Evolutionary conservation across 1,284 basidiomycete genomes (phyloP).

Genomic region (Anthracocystis setariae): DNA sequence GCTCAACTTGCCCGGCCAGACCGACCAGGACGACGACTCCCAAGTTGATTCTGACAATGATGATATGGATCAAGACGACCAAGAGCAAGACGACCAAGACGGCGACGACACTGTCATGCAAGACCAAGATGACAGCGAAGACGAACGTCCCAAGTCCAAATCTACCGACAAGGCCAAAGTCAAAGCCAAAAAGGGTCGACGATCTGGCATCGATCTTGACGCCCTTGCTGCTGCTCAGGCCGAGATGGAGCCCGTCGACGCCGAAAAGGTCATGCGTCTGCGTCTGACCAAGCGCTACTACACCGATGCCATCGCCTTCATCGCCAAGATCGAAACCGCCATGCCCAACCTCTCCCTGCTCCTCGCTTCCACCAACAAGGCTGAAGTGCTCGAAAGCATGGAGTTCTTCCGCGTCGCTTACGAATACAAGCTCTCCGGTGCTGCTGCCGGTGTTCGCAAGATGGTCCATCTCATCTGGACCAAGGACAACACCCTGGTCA

Average conservation of each 20-base stretch:
- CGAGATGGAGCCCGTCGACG: slow-evolving; percentile 56
- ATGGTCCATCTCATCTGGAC: slow-evolving; percentile 99
- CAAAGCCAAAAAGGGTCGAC: slow-evolving; percentile 61
- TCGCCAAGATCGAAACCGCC: slow-evolving; percentile 81
- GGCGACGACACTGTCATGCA: slow-evolving; percentile 33
- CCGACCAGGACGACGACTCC: slow-evolving; percentile 67
- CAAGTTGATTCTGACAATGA: slow-evolving; percentile 60
- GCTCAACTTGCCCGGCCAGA: slow-evolving; percentile 57
- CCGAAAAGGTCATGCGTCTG: slow-evolving; percentile 73
- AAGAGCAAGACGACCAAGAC: slow-evolving; percentile 30
- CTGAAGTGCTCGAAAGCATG: slow-evolving; percentile 93
- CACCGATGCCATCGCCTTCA: slow-evolving; percentile 85
- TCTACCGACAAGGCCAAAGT: slow-evolving; percentile 19
- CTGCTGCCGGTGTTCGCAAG: slow-evolving; percentile 79
- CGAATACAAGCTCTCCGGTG: slow-evolving; percentile 81
- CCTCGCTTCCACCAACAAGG: slow-evolving; percentile 88
- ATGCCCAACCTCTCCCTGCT: slow-evolving; percentile 81
- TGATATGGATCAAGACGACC: slow-evolving; percentile 67
- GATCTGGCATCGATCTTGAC: slow-evolving; percentile 68
- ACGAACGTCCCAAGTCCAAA: slow-evolving; percentile 15
- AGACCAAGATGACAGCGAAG: slow-evolving; percentile 16
- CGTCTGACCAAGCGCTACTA: slow-evolving; percentile 88
- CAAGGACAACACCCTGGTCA: slow-evolving; percentile 88
- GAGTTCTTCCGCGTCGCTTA: slow-evolving; percentile 89
- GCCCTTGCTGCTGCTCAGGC: slow-evolving; percentile 56